Base-by-base conservation (phyloP, 345 rosid genomes). In the Melaleuca quinquenervia region DNA sequence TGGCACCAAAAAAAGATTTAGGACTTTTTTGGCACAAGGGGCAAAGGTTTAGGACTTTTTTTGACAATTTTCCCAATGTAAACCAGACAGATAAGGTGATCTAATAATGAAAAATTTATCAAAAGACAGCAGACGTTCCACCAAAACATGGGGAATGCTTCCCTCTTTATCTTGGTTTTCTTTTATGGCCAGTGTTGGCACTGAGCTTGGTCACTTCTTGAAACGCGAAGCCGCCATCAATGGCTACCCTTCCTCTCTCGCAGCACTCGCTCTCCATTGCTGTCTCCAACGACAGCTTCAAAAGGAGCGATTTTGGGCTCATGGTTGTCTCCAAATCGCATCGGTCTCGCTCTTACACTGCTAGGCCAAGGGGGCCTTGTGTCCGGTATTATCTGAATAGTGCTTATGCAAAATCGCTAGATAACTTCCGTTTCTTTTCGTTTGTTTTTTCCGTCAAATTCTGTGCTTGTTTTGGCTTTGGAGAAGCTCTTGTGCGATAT, bases 291-390 rank as follows among this genome's bases (percentile, higher is more conserved):
- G 88, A 86, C 84, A 52, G 52, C 82, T 82, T 45, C 45, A 87
- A 85, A 52, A 87, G 85, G 75, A 78, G 55, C 74, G 80, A 87
- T 74, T 82, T 85, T 88, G 85, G 88, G 70, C 48, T 48, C 26
- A 18, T 49, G 80, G 85, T 54, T 84, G 55, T 49, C 82, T 62
- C 80, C 85, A 62, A 80, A 49, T 58, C 76, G 80, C 85, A 18
- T 49, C 52, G 24, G 15, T 27, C 75, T 60, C 80, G 52, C 60
- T 62, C 52, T 45, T 76, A 24, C 12, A 55, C 82, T 62, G 54
- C 52, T 41, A 29, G 85, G 56, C 55, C 55, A 50, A 84, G 52
- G 29, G 85, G 82, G 49, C 36, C 85, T 29, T 11, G 55, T 48
- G 32, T 84, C 80, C 85, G 85, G 85, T 84, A 62, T 3, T 49